These are phyloP conservation scores for Fusarium caatingaense DNA, from an alignment of 2,329 filamentous ascomycete genomes.

Conservation along the genomic window DNA sequence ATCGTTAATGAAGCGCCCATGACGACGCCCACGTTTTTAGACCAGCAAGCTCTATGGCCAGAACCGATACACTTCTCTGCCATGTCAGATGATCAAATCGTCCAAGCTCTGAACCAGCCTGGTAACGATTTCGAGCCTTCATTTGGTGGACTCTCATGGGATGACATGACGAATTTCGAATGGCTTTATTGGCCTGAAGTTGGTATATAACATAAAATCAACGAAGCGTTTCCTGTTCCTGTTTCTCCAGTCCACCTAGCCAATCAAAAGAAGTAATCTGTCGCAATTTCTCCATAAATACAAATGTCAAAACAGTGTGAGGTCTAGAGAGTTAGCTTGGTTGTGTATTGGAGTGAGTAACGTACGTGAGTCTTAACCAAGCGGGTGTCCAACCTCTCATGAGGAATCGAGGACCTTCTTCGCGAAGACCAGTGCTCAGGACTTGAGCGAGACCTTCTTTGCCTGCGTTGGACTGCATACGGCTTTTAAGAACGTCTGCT, in stretches of 20 bases:
- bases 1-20: slow-evolving; percentile 31
- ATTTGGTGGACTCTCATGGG: slow-evolving; percentile 67
- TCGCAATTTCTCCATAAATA: slow-evolving; percentile 59
- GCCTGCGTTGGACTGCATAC: slow-evolving; percentile 51
- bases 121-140: slow-evolving; percentile 68
- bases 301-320: slow-evolving; percentile 59
- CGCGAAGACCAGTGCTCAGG: slow-evolving; percentile 49
- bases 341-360: not conserved
- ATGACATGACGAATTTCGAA: slow-evolving; percentile 68
- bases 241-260: slow-evolving; percentile 23
- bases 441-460: slow-evolving; percentile 51
- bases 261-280: slow-evolving; percentile 47
- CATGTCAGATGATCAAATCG: slow-evolving; percentile 77
- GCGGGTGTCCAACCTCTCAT: slow-evolving; percentile 61
- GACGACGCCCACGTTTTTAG: slow-evolving; percentile 45
- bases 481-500: slow-evolving; percentile 58
- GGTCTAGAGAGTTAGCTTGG: slow-evolving; percentile 47
- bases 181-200: slow-evolving; percentile 66
- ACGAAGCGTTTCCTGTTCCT: slow-evolving; percentile 25
- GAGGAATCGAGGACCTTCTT: slow-evolving; percentile 56
- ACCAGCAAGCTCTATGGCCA: slow-evolving; percentile 54
- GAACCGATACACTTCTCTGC: slow-evolving; percentile 71
- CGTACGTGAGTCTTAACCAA: slow-evolving; percentile 57
- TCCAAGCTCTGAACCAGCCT: slow-evolving; percentile 72
- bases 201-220: slow-evolving; percentile 45